Percentiles rank a stretch among this genome's conserved stretches.
Conservation (phyloP, 2,329 filamentous ascomycete genomes). For the Aspergillus aculeatinus region DNA sequence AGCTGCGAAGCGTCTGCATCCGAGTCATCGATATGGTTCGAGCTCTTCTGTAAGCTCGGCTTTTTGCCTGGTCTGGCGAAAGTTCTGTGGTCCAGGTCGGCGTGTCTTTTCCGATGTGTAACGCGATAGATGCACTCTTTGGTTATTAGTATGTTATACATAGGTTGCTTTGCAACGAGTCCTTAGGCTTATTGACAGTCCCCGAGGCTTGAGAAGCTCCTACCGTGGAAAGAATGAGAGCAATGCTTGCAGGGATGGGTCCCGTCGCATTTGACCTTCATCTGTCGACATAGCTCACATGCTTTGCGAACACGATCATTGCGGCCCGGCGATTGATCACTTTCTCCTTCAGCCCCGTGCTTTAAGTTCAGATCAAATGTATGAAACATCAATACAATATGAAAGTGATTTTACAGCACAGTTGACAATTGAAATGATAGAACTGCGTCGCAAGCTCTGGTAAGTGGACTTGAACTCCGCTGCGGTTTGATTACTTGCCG, state of each 20-base stretch:
- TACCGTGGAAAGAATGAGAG: constrained; percentile 7
- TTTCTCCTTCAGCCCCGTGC: background rate
- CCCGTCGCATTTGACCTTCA: constrained; percentile 13
- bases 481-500: background rate
- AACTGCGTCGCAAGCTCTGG: background rate
- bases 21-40: background rate
- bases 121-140: constrained; percentile 10
- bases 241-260: constrained; percentile 6
- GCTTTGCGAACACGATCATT: constrained; percentile 6
- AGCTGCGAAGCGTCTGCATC: background rate
- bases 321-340: background rate
- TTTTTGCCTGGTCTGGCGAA: background rate
- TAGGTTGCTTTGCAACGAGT: background rate
- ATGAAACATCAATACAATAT: background rate
- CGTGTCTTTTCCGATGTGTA: constrained; percentile 7
- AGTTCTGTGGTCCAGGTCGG: constrained; percentile 1
- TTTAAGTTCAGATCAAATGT: background rate
- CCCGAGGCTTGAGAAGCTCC: background rate
- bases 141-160: background rate
- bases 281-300: constrained; percentile 12
- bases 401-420: background rate
- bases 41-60: constrained; percentile 2
- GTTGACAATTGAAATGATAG: background rate
- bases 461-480: background rate
- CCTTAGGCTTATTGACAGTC: background rate